These are phyloP conservation scores for Boletus pseudopeckii DNA, from an alignment of 768 basidiomycete species.

Conservation along the genomic window DNA sequence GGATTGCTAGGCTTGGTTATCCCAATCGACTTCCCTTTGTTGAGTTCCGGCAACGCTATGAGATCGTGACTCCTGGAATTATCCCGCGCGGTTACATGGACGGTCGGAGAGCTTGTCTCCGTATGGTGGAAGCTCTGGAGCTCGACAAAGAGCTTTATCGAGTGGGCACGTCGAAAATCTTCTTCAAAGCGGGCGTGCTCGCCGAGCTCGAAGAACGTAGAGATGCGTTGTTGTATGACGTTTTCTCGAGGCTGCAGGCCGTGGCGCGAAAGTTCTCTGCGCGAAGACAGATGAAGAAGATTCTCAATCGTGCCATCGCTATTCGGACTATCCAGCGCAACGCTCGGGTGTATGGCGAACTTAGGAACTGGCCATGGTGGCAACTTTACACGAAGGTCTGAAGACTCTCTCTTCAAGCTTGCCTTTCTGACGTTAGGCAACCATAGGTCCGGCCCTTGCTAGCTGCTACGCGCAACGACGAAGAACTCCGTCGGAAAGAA, in stretches of 20 bases:
- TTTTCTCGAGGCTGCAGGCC: constrained; percentile 88
- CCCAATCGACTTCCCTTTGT: constrained; percentile 96
- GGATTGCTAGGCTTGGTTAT: constrained; percentile 95
- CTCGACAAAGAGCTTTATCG: constrained; percentile 82
- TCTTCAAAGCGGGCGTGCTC: constrained; percentile 97
- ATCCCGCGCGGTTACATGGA: constrained; percentile 97
- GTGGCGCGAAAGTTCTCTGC: constrained; percentile 82
- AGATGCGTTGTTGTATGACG: constrained; percentile 81
- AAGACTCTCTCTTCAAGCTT: background rate
- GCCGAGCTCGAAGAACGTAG: constrained; percentile 94
- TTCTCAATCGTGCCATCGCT: constrained; percentile 87
- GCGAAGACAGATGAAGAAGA: constrained; percentile 88
- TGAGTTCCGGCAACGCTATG: constrained; percentile 96
- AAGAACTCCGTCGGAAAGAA: constrained; percentile 85
- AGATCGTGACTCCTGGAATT: constrained; percentile 89
- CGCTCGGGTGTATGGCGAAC: constrained; percentile 83
- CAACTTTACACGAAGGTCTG: constrained; percentile 88
- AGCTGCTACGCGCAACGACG: constrained; percentile 89
- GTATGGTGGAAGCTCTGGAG: constrained; percentile 87
- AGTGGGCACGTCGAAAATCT: constrained; percentile 95
- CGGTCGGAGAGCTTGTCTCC: constrained; percentile 87
- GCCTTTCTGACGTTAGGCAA: constrained; percentile 6
- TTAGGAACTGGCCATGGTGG: constrained; percentile 99
- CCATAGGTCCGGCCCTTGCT: constrained; percentile 85
- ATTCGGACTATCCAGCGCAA: constrained; percentile 92